Base-by-base conservation (phyloP, 352 stramenopile genomes). In the Phytophthora quininea region DNA sequence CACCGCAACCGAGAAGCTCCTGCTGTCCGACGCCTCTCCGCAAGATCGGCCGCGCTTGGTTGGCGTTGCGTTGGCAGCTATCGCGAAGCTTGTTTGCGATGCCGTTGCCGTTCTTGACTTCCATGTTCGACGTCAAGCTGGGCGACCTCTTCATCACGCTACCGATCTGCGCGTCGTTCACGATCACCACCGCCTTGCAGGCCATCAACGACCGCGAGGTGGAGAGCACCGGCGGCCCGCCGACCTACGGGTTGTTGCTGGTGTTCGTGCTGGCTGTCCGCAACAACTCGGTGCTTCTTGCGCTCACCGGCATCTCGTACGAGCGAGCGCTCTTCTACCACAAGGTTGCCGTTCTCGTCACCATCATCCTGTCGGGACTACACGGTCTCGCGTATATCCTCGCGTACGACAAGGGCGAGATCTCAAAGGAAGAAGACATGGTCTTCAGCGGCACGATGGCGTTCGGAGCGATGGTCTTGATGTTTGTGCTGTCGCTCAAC, bases 291-390 rank as follows among this genome's bases (percentile, higher is more conserved):
- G 58, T 77, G 30, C 67, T 89, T 12, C 57, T 84, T n/a, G 35
- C 49, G 5, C 29, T 76, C 33, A 86, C 76, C 3, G 80, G 77
- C 1, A 66, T 89, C 15, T 73, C 80, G 2, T 89, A 82, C 54
- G 80, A 89, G 43, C 77, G 80, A 3, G 73, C 61, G 49, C 48
- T 89, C 15, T 71, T 84, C 15, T 87, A 87, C 64, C 80, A 87
- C 69, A 85, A 82, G 48, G 37, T 82, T 6, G 72, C 75, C 0
- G 75, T 63, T 2, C 11, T 77, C 11, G 51, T 82, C 2, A 69
- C 73, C 2, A 72, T 84, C 43, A 42, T 84, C 24, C 56, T 84
- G 5, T 61, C 67, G 11, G 66, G n/a, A 1, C 51, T 87, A 7
- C 77, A 89, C 49, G 80, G 73, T 0, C 43, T 85, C n/a, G 55